Evolutionary conservation across 305 asterid genomes (phyloP).

Genomic region (Euphrasia arctica): DNA sequence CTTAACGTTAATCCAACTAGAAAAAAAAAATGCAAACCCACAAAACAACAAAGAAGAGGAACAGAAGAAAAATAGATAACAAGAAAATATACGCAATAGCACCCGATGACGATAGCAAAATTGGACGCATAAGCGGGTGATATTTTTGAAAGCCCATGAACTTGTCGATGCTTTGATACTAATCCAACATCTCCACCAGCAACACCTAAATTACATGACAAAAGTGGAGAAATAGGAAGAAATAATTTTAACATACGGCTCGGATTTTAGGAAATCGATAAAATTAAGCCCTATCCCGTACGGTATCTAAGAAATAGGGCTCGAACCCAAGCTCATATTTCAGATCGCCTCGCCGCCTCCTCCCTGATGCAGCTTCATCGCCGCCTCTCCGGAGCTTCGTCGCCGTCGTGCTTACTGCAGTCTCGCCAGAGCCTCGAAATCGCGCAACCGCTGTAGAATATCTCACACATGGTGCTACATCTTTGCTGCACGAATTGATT

Average conservation of each 20-base stretch:
- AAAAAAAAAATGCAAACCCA: background rate
- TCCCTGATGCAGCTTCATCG: no score
- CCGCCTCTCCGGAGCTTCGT: no score
- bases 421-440: no score
- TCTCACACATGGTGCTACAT: no score
- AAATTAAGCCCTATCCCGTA: background rate
- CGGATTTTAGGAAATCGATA: background rate
- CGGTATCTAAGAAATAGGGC: background rate
- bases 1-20: background rate
- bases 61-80: background rate
- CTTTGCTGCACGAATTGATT: no score
- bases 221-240: slow-evolving; percentile 1
- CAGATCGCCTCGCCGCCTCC: no score
- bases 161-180: slow-evolving; percentile 69
- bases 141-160: slow-evolving; percentile 53
- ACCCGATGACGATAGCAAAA: slow-evolving; percentile 78
- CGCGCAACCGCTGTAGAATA: no score
- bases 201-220: slow-evolving; percentile 43
- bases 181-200: slow-evolving; percentile 81
- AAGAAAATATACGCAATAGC: slow-evolving; percentile 59
- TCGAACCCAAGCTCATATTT: no score
- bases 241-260: background rate
- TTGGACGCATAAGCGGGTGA: slow-evolving; percentile 77
- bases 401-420: no score
- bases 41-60: background rate